These are phyloP conservation scores for Datisca glomerata DNA, from an alignment of 306 rosid genomes.

Conservation along the genomic window DNA sequence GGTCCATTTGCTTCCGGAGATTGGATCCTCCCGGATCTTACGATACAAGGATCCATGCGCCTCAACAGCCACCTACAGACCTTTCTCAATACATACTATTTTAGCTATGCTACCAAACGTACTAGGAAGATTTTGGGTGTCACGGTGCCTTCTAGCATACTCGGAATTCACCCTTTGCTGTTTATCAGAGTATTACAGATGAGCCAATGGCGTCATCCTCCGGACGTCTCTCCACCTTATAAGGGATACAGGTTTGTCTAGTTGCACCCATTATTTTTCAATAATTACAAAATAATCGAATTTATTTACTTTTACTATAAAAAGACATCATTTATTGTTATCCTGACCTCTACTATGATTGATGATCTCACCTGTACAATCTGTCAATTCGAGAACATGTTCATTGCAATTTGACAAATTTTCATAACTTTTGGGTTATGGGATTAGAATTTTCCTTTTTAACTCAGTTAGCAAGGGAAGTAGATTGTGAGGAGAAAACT, in stretches of 20 bases:
- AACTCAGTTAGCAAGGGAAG: too few relatives aligned
- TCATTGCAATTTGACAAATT: too few relatives aligned
- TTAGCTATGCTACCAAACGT: constrained; percentile 88
- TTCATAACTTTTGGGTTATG: too few relatives aligned
- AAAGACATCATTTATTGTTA: too few relatives aligned
- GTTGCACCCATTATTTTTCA: too few relatives aligned
- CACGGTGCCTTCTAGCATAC: constrained; percentile 73
- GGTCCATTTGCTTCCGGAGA: constrained; percentile 91
- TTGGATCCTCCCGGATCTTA: constrained; percentile 97
- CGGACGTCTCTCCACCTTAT: constrained; percentile 72
- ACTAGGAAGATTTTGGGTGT: constrained; percentile 64
- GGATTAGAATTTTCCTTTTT: too few relatives aligned
- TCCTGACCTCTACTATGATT: too few relatives aligned
- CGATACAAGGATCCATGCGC: constrained; percentile 78
- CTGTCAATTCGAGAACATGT: too few relatives aligned
- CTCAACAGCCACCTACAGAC: constrained; percentile 46
- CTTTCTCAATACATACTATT: constrained; percentile 81
- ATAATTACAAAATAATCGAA: too few relatives aligned
- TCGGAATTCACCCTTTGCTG: constrained; percentile 73
- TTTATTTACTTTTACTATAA: too few relatives aligned
- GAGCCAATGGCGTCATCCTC: constrained; percentile 89
- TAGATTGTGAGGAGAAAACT: too few relatives aligned
- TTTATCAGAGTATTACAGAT: constrained; percentile 82
- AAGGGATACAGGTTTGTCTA: constrained; percentile 79
- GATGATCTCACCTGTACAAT: too few relatives aligned